Conservation (phyloP, 2,329 filamentous ascomycete species). For the Aureobasidium uvarum region DNA sequence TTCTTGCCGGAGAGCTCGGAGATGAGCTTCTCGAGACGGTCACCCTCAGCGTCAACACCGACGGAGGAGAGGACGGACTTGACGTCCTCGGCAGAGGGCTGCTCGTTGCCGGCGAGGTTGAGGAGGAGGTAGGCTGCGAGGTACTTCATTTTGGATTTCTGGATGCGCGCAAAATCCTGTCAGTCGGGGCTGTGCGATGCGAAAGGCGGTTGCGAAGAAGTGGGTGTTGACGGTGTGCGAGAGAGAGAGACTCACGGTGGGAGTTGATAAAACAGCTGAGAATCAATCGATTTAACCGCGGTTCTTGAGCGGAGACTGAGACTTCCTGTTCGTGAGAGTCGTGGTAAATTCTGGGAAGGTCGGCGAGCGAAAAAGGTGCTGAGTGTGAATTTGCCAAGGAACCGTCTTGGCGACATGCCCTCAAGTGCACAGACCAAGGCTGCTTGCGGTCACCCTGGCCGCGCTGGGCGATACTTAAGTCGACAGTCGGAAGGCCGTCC, state of each 20-base stretch:
- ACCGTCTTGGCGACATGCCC: not conserved
- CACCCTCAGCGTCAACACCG: conserved; percentile 87
- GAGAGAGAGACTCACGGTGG: conserved; percentile 31
- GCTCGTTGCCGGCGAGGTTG: conserved; percentile 85
- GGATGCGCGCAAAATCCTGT: conserved; percentile 22
- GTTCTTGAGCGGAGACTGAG: conserved; percentile 91
- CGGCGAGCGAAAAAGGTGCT: not conserved
- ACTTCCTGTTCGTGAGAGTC: conserved; percentile 69
- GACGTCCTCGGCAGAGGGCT: conserved; percentile 81
- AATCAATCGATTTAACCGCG: conserved; percentile 99
- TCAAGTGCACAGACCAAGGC: not conserved
- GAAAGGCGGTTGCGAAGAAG: conserved; percentile 21
- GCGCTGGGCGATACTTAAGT: not conserved
- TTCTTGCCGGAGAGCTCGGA: conserved; percentile 87
- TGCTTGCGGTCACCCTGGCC: conserved; percentile 1
- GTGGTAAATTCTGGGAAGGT: not conserved
- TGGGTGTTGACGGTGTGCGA: not conserved
- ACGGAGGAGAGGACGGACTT: conserved; percentile 87
- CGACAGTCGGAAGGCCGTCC: not conserved
- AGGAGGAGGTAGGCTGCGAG: conserved; percentile 99
- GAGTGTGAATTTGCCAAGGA: not conserved
- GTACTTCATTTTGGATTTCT: conserved; percentile 87
- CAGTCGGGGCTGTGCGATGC: not conserved
- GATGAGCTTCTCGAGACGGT: conserved; percentile 83
- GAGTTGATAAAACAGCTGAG: conserved; percentile 65